Evolutionary conservation across 2,329 filamentous ascomycete species (phyloP).

Genomic region (Cryphonectria carpinicola): DNA sequence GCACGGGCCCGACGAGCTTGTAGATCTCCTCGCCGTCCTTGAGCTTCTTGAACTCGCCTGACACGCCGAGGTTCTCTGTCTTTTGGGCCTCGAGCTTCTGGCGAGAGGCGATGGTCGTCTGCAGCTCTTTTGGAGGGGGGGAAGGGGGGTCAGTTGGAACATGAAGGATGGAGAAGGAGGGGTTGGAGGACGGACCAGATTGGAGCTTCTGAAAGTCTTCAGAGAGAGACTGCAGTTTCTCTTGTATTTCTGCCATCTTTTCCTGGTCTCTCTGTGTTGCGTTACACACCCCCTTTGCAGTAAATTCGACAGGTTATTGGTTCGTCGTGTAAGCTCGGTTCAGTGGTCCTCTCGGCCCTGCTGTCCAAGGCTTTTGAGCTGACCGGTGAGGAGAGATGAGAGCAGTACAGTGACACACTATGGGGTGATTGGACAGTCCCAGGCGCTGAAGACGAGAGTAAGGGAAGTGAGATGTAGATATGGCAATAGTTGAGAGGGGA

Average conservation of each 20-base stretch:
- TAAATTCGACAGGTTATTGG: neutral
- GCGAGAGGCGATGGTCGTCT: slow-evolving; percentile 73
- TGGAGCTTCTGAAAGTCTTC: slow-evolving; percentile 89
- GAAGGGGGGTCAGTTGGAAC: too few relatives aligned
- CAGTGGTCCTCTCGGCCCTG: slow-evolving; percentile 1
- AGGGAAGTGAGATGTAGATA: neutral
- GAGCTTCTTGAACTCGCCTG: slow-evolving; percentile 84
- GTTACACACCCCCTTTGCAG: neutral
- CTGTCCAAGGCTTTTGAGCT: neutral
- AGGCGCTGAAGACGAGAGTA: neutral
- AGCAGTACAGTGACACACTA: neutral
- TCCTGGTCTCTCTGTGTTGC: neutral
- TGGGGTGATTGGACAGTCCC: neutral
- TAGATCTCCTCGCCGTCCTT: slow-evolving; percentile 87
- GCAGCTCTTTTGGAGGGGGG: slow-evolving; percentile 68
- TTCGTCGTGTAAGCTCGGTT: neutral
- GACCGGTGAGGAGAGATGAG: neutral
- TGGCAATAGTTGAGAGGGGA: neutral
- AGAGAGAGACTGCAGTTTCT: slow-evolving; percentile 77
- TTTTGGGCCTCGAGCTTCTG: slow-evolving; percentile 94
- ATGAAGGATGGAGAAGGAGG: too few relatives aligned
- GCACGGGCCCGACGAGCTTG: slow-evolving; percentile 90
- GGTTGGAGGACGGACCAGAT: slow-evolving; percentile 60
- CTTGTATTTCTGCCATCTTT: slow-evolving; percentile 73
- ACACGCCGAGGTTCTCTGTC: slow-evolving; percentile 88